Conservation (phyloP, 2,329 filamentous ascomycete genomes). For the Clarireedia hainanense region DNA sequence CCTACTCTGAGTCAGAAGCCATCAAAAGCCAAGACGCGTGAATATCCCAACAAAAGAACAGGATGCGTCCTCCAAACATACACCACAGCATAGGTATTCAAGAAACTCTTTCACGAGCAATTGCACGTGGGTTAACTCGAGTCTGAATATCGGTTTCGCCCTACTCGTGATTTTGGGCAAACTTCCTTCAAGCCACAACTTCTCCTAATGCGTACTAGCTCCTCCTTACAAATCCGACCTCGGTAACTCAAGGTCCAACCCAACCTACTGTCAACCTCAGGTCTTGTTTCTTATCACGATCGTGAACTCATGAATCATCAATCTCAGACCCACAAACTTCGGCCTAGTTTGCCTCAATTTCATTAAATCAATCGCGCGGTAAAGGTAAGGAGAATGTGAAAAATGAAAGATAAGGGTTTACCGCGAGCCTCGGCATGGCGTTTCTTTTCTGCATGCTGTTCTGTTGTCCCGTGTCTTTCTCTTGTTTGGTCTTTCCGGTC, state of each 20-base stretch:
- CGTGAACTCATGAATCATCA: constrained; percentile 13
- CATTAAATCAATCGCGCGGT: constrained; percentile 11
- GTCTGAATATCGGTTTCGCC: too few species aligned
- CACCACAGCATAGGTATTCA: too few species aligned
- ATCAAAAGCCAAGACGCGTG: too few species aligned
- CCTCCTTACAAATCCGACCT: background rate
- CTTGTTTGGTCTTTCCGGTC: constrained; percentile 1
- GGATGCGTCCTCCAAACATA: too few species aligned
- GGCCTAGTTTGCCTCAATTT: constrained; percentile 1
- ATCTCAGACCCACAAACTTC: constrained; percentile 10
- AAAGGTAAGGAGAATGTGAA: constrained; percentile 8
- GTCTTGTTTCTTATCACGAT: constrained; percentile 3
- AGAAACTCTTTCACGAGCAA: too few species aligned
- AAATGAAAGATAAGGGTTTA: background rate
- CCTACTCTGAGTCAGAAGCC: too few species aligned
- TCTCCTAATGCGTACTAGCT: too few species aligned
- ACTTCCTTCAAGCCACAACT: too few species aligned
- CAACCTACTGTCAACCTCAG: background rate
- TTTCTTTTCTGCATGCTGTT: constrained; percentile 2
- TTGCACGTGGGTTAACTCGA: too few species aligned
- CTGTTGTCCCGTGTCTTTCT: constrained; percentile 10
- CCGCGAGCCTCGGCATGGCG: constrained; percentile 21
- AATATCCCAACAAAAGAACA: too few species aligned
- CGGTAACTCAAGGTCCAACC: background rate
- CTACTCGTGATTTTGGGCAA: too few species aligned